Percentiles rank a stretch among this genome's conserved stretches.
These are phyloP conservation scores for Cicer cuneatum DNA, from an alignment of 306 rosid genomes.

Conservation along the genomic window DNA sequence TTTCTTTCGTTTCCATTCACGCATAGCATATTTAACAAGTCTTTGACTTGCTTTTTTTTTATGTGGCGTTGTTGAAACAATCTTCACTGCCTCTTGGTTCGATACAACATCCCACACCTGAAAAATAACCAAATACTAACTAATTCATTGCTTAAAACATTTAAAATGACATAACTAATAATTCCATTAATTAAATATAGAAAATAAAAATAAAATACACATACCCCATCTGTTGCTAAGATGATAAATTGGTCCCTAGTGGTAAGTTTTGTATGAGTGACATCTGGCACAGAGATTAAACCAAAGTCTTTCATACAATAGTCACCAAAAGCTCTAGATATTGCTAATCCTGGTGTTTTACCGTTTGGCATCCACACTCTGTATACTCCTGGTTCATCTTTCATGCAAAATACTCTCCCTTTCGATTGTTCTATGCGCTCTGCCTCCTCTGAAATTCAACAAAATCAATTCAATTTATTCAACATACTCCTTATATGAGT, in stretches of 20 bases:
- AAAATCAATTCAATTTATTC: neutral
- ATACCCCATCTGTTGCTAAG: slow-evolving; percentile 83
- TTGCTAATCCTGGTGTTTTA: slow-evolving; percentile 67
- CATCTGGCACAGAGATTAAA: slow-evolving; percentile 69
- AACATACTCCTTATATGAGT: neutral
- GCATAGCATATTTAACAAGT: slow-evolving; percentile 63
- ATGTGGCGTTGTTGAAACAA: slow-evolving; percentile 54
- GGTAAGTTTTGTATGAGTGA: slow-evolving; percentile 59
- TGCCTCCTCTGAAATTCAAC: slow-evolving; percentile 63
- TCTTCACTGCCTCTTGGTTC: slow-evolving; percentile 69
- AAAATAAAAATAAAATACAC: neutral
- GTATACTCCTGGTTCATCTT: slow-evolving; percentile 76
- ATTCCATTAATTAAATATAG: no score
- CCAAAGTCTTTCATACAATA: slow-evolving; percentile 73
- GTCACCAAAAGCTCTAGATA: slow-evolving; percentile 82
- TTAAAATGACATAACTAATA: neutral
- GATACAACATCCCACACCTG: slow-evolving; percentile 85
- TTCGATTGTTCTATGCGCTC: slow-evolving; percentile 62
- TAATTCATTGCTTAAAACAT: neutral
- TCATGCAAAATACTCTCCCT: slow-evolving; percentile 63
- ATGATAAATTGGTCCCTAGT: slow-evolving; percentile 67
- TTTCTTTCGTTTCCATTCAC: slow-evolving; percentile 75
- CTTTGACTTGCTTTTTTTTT: slow-evolving; percentile 66
- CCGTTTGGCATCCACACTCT: slow-evolving; percentile 78
- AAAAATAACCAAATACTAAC: neutral